Percentiles rank a stretch among this genome's conserved stretches.
Conservation (phyloP, 441 rosid genomes). For the Populus trichocarpa region DNA sequence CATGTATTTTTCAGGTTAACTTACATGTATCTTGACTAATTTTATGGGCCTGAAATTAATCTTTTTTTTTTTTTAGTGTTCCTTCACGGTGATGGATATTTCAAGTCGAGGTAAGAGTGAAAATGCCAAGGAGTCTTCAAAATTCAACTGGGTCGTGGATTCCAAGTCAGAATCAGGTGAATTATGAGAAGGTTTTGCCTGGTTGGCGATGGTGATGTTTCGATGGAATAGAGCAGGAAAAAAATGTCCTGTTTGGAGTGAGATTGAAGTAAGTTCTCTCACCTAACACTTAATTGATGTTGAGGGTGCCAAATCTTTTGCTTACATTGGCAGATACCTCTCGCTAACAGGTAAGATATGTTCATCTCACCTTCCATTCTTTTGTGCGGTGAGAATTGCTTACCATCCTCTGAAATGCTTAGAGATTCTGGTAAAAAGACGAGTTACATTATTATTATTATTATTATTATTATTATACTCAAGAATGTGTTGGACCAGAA, state of each 20-base stretch:
- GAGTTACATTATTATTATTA: no score
- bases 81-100: no score
- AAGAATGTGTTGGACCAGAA: no score
- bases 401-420: not conserved
- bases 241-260: constrained; percentile 23
- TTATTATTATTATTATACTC: no score
- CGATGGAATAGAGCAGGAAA: not conserved
- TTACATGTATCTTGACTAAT: no score
- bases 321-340: constrained; percentile 47
- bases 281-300: constrained; percentile 34
- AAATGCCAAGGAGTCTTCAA: no score
- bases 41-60: no score
- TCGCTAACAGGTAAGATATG: constrained; percentile 21
- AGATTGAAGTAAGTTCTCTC: constrained; percentile 33
- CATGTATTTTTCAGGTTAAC: no score
- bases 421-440: not conserved
- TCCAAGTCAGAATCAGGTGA: not conserved
- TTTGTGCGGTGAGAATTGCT: constrained; percentile 31
- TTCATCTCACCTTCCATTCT: constrained; percentile 58
- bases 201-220: constrained; percentile 30
- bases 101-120: no score
- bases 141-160: not conserved
- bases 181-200: constrained; percentile 5
- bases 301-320: constrained; percentile 36
- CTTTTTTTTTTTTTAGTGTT: no score